Evolutionary conservation across 768 basidiomycete genomes (phyloP).

Genomic region (Wakefieldia striispora): DNA sequence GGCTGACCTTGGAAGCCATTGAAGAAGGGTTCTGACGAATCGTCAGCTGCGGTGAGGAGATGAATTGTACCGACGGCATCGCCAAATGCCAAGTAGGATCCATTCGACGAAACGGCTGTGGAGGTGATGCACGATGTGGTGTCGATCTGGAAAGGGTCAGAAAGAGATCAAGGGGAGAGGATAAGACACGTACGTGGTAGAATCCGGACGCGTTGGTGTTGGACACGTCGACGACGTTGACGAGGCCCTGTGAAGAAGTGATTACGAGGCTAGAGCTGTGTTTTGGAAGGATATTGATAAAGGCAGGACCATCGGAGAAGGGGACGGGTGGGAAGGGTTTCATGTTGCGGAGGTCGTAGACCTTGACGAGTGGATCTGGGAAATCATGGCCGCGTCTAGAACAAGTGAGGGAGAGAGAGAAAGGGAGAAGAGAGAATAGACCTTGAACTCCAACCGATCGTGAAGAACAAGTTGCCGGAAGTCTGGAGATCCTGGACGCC

Average conservation of each 20-base stretch:
- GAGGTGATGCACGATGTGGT: constrained; percentile 75
- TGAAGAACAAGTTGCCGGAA: constrained; percentile 77
- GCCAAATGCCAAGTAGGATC: constrained; percentile 90
- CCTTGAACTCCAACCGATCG: constrained; percentile 87
- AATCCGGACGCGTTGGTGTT: constrained; percentile 71
- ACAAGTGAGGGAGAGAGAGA: constrained; percentile 8
- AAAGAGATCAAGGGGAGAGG: neutral
- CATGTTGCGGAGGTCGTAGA: constrained; percentile 87
- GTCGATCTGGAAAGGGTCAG: constrained; percentile 50
- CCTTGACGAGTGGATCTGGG: constrained; percentile 89
- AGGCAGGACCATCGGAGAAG: constrained; percentile 84
- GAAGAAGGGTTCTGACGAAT: constrained; percentile 58
- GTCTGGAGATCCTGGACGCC: constrained; percentile 82
- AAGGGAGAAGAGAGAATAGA: constrained; percentile 26
- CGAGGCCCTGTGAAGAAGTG: constrained; percentile 75
- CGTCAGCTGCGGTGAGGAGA: constrained; percentile 72
- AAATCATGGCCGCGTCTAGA: constrained; percentile 81
- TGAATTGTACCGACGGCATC: constrained; percentile 85
- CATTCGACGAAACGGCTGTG: constrained; percentile 78
- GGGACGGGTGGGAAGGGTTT: constrained; percentile 80
- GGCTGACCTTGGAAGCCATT: constrained; percentile 90
- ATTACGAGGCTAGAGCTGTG: constrained; percentile 72
- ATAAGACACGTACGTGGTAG: constrained; percentile 58
- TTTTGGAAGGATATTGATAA: constrained; percentile 77
- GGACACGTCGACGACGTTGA: constrained; percentile 81